Conservation (phyloP, 2,329 filamentous ascomycete species). For the Akanthomyces dipterigenus region DNA sequence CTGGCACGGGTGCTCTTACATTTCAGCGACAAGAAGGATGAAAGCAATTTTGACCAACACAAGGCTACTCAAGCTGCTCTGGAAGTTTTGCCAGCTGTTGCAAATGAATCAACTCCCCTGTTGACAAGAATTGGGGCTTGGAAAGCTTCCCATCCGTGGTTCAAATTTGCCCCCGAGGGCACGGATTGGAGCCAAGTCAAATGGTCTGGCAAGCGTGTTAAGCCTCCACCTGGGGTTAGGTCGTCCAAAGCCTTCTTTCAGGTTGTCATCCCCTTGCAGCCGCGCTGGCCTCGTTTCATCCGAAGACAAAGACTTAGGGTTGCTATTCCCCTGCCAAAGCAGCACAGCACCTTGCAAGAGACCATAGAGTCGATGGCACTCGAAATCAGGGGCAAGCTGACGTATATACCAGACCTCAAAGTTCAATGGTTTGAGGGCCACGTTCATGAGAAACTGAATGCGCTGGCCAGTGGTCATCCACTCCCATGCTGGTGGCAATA, state of each 20-base stretch:
- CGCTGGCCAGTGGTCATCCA: not conserved
- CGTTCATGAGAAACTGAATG: not conserved
- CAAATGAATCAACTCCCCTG: too few species aligned
- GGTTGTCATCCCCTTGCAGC: not conserved
- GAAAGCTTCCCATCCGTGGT: not conserved
- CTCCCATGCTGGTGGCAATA: not conserved
- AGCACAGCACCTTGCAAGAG: not conserved
- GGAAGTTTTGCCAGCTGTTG: not conserved
- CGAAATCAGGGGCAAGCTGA: not conserved
- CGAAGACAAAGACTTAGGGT: not conserved
- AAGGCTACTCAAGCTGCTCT: not conserved
- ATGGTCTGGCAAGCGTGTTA: not conserved
- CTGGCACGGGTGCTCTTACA: not conserved
- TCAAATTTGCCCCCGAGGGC: not conserved
- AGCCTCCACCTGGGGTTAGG: not conserved
- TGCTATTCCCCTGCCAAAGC: not conserved
- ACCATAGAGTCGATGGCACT: not conserved
- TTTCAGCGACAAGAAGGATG: not conserved
- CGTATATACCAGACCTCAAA: not conserved
- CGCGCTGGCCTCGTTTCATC: not conserved
- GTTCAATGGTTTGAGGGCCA: not conserved
- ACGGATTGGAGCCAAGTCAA: not conserved
- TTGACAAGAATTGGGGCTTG: not conserved
- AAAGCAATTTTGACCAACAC: not conserved
- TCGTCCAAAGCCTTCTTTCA: not conserved